Evolutionary conservation across 208 protist genomes (phyloP), one percentile per base, ranked within the genome.

Genomic region (Novymonas esmeraldas): DNA sequence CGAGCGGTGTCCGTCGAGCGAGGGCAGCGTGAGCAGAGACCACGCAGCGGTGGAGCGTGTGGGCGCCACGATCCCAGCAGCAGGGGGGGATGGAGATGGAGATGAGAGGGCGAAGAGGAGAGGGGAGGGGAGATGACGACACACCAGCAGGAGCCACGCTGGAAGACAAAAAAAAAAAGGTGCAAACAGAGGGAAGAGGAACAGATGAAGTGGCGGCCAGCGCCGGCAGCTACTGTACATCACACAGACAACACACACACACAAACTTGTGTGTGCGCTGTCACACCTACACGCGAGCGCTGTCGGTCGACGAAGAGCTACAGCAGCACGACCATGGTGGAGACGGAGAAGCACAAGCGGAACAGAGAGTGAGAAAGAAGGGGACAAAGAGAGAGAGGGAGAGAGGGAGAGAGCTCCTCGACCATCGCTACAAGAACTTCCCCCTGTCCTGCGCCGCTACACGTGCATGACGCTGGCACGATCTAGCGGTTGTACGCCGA

Each of bases 401-500:
- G 22, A 29, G 6, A 9, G 31, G 52, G 34, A n/a, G 14, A 16
- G 14, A 9, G 26, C n/a, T n/a, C n/a, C n/a, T n/a, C n/a, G n/a
- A n/a, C n/a, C n/a, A n/a, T n/a, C n/a, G n/a, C n/a, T n/a, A n/a
- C n/a, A n/a, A n/a, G n/a, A n/a, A 31, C n/a, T 31, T 16, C 26
- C 5, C 36, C 18, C 48, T 3, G 39, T 39, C 31, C 3, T 26
- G 26, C 10, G 0, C 26, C 46, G 28, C 24, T 52, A 76, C 16
- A 70, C 70, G 2, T 39, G 54, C 56, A 76, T 18, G 38, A 76
- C 88, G 31, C 73, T 90, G 1, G 87, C 82, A 11, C 77, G 79
- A 14, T 81, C 68, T 16, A 96, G 72, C 38, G 79, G 64, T 0
- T 85, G 70, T 4, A 96, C 45, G 22, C 71, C 79, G 5, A 78